Evolutionary conservation across 2,329 filamentous ascomycete species (phyloP).

Genomic region (Ophiostoma triangulosporum): DNA sequence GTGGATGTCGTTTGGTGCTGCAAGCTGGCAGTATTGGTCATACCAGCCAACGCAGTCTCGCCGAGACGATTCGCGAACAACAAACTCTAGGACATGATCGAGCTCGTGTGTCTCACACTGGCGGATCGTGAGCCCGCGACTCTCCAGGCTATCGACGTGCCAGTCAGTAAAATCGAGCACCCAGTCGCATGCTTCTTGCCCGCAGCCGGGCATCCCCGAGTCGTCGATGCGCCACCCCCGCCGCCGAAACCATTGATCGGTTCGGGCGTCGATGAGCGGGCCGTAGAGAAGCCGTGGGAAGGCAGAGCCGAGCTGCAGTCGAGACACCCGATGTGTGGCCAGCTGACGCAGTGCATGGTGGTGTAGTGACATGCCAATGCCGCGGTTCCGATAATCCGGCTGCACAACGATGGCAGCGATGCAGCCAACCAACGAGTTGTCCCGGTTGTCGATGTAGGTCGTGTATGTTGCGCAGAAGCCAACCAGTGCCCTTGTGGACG

Average conservation of each 20-base stretch:
- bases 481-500: slow-evolving; percentile 28
- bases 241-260: slow-evolving; percentile 38
- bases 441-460: slow-evolving; percentile 39
- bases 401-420: slow-evolving; percentile 41
- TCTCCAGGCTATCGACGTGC: slow-evolving; percentile 26
- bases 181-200: slow-evolving; percentile 40
- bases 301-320: slow-evolving; percentile 42
- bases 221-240: slow-evolving; percentile 39
- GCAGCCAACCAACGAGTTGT: slow-evolving; percentile 40
- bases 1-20: slow-evolving; percentile 31
- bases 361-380: slow-evolving; percentile 41
- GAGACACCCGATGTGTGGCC: slow-evolving; percentile 34
- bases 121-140: slow-evolving; percentile 30
- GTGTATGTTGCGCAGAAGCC: slow-evolving; percentile 49
- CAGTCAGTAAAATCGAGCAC: slow-evolving; percentile 38
- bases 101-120: slow-evolving; percentile 33
- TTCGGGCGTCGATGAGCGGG: slow-evolving; percentile 29
- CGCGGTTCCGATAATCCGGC: slow-evolving; percentile 31
- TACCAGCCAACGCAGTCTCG: slow-evolving; percentile 43
- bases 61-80: slow-evolving; percentile 31
- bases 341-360: slow-evolving; percentile 36
- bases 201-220: slow-evolving; percentile 27
- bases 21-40: slow-evolving; percentile 42
- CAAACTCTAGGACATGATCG: slow-evolving; percentile 33
- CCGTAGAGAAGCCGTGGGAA: slow-evolving; percentile 46